Conservation (phyloP, 768 basidiomycete genomes). For the Pisolithus albus region DNA sequence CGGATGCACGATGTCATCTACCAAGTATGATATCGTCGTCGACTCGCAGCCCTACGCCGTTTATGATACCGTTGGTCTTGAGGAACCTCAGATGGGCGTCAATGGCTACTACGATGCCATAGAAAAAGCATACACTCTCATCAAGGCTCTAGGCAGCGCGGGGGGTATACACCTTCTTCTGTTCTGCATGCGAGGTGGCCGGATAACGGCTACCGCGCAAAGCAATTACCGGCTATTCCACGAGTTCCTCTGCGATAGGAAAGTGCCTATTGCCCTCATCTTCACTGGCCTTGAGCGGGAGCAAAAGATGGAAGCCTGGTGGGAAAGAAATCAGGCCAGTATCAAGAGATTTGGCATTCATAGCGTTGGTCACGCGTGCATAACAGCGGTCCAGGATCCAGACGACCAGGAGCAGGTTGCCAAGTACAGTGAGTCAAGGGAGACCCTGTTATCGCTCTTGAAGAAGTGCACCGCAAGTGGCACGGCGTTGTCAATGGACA, state of each 20-base stretch:
- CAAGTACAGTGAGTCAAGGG: slow-evolving; percentile 20
- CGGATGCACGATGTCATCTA: slow-evolving; percentile 32
- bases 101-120: slow-evolving; percentile 23
- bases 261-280: slow-evolving; percentile 35
- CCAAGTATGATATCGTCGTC: slow-evolving; percentile 22
- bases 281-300: slow-evolving; percentile 37
- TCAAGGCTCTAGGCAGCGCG: slow-evolving; percentile 20
- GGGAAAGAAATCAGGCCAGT: slow-evolving; percentile 21
- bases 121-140: slow-evolving; percentile 26
- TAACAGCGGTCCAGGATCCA: slow-evolving; percentile 20
- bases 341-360: slow-evolving; percentile 20
- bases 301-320: slow-evolving; percentile 28
- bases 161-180: slow-evolving; percentile 38
- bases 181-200: slow-evolving; percentile 35
- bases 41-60: slow-evolving; percentile 14
- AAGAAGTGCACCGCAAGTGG: slow-evolving; percentile 9
- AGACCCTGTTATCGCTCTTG: slow-evolving; percentile 15
- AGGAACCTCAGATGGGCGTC: slow-evolving; percentile 25
- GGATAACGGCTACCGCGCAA: slow-evolving; percentile 29
- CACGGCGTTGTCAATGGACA: slow-evolving; percentile 10
- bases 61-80: slow-evolving; percentile 32
- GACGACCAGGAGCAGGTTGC: slow-evolving; percentile 12
- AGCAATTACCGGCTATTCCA: slow-evolving; percentile 36
- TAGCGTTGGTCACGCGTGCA: slow-evolving; percentile 27
- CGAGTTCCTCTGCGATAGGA: slow-evolving; percentile 32